These are phyloP conservation scores for Artemisia annua DNA, from an alignment of 129 eudicot species.

Conservation along the genomic window DNA sequence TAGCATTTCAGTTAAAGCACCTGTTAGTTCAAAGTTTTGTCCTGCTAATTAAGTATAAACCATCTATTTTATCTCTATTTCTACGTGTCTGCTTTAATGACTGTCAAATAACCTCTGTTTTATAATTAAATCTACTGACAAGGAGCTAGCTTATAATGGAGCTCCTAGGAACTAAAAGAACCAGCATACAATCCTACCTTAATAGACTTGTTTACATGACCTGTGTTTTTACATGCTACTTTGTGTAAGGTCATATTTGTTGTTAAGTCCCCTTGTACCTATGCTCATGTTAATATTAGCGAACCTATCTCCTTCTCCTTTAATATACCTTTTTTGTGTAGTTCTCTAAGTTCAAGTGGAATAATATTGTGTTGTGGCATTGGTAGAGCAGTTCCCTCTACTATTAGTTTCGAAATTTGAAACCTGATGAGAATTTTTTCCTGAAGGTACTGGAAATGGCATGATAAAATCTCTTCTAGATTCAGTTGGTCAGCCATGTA, in stretches of 20 bases:
- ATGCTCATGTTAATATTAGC: not conserved
- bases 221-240: no score
- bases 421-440: not conserved
- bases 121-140: not conserved
- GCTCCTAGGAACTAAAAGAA: not conserved
- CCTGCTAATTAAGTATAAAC: not conserved
- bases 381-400: not conserved
- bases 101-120: not conserved
- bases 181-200: not conserved
- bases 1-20: not conserved
- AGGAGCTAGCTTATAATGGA: not conserved
- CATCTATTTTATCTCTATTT: not conserved
- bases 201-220: not conserved
- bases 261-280: not conserved
- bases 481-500: conserved; percentile 86
- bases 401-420: not conserved
- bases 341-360: conserved; percentile 1
- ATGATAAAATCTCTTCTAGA: conserved; percentile 92
- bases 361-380: not conserved
- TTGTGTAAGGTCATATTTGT: not conserved
- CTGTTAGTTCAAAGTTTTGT: not conserved
- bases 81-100: not conserved
- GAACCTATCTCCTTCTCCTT: not conserved
- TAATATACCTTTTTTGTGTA: not conserved
- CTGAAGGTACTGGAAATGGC: conserved; percentile 91